Percentiles rank a stretch among this genome's conserved stretches.
Conservation (phyloP, 2,329 filamentous ascomycete genomes). For the Triangularia verruculosa region DNA sequence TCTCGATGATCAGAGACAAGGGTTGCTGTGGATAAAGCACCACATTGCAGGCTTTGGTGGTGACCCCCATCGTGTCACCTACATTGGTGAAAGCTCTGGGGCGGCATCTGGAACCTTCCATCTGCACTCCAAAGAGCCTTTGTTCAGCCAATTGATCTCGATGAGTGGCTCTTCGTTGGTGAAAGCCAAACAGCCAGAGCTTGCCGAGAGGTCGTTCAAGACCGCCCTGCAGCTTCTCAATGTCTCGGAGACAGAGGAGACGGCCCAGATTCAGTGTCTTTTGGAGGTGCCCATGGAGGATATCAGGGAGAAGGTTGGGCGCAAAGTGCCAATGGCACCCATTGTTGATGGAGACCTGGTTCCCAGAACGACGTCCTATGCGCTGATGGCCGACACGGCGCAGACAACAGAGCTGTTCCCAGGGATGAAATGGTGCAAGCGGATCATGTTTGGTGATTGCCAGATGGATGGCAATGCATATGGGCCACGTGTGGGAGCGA, state of each 20-base stretch:
- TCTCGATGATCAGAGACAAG: slow-evolving; percentile 38
- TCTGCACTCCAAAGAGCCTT: neutral
- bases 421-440: neutral
- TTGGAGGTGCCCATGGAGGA: slow-evolving; percentile 14
- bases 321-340: slow-evolving; percentile 11
- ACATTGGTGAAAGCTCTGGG: slow-evolving; percentile 48
- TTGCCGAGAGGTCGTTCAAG: neutral
- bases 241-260: neutral
- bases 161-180: neutral
- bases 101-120: slow-evolving; percentile 26
- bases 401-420: neutral
- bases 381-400: slow-evolving; percentile 8
- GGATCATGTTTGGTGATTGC: neutral
- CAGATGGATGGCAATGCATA: neutral
- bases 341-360: slow-evolving; percentile 19
- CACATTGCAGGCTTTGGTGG: slow-evolving; percentile 36
- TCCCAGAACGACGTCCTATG: slow-evolving; percentile 6
- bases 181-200: neutral
- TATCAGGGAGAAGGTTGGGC: slow-evolving; percentile 11
- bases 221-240: neutral
- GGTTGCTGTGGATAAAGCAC: slow-evolving; percentile 34
- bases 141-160: neutral
- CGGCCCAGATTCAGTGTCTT: slow-evolving; percentile 14
- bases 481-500: neutral
- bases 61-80: slow-evolving; percentile 33